Percentiles rank a stretch among this genome's conserved stretches.
These are phyloP conservation scores for Lichtheimia ramosa DNA, from an alignment of 371 early-diverging fungal species.

Conservation along the genomic window DNA sequence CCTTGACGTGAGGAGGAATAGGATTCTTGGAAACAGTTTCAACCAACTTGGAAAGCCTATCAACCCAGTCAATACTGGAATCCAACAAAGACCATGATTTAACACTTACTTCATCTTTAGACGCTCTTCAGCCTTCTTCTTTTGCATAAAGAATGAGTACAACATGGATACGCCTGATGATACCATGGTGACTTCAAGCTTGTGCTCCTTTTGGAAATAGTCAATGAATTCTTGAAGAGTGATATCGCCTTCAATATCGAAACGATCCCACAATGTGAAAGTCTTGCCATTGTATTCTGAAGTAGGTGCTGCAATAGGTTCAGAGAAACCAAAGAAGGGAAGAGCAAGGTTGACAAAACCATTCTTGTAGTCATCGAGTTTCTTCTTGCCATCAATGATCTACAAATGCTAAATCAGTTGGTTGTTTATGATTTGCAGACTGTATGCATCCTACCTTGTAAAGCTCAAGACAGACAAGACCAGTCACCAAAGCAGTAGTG, in stretches of 20 bases:
- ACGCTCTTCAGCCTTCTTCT: conserved; percentile 87
- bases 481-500: conserved; percentile 99
- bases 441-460: conserved; percentile 71
- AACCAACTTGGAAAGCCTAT: conserved; percentile 74
- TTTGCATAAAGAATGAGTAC: conserved; percentile 87
- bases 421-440: neutral
- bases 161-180: conserved; percentile 94
- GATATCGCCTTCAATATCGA: conserved; percentile 86
- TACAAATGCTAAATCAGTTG: conserved; percentile 6
- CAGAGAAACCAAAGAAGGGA: conserved; percentile 99
- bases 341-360: conserved; percentile 98
- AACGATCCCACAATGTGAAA: conserved; percentile 97
- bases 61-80: neutral
- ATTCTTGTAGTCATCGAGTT: conserved; percentile 97
- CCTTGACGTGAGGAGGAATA: conserved; percentile 81
- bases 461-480: conserved; percentile 97
- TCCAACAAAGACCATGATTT: neutral
- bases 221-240: conserved; percentile 92
- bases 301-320: conserved; percentile 92
- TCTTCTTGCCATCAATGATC: conserved; percentile 74
- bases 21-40: conserved; percentile 88
- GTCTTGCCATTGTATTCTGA: conserved; percentile 83
- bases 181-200: conserved; percentile 94
- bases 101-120: conserved; percentile 56
- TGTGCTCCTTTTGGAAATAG: conserved; percentile 80